phyloP scores from a whole-genome alignment of 768 basidiomycete species.

The Boletus sp. region DNA sequence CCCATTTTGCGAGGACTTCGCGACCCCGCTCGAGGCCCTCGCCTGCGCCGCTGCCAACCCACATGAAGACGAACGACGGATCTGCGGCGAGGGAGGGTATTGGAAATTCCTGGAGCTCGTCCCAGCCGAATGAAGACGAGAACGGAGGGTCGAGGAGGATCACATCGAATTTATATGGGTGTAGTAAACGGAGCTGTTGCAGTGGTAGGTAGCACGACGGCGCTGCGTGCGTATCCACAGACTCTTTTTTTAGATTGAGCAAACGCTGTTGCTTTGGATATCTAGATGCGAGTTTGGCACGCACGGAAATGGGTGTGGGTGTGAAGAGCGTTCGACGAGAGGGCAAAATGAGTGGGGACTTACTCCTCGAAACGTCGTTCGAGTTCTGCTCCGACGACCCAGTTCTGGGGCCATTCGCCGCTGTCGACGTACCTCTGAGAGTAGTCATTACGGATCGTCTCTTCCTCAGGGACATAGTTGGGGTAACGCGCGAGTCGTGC shows the following conservation, averaged over 20 bases:
- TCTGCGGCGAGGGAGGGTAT: conserved; percentile 82
- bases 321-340: not conserved
- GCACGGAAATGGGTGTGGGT: not conserved
- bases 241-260: conserved; percentile 75
- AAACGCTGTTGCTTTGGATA: conserved; percentile 93
- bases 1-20: conserved; percentile 91
- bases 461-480: conserved; percentile 91
- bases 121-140: conserved; percentile 84
- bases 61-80: conserved; percentile 91
- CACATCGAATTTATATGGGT: conserved; percentile 79
- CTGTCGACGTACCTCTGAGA: conserved; percentile 86
- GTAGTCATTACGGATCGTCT: conserved; percentile 95
- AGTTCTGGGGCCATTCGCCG: conserved; percentile 93
- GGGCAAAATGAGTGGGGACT: conserved; percentile 29
- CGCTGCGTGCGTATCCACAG: conserved; percentile 65
- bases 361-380: conserved; percentile 93
- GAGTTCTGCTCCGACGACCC: conserved; percentile 85
- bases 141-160: conserved; percentile 91
- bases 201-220: conserved; percentile 71
- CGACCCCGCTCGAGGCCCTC: conserved; percentile 90
- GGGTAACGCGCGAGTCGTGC: conserved; percentile 65
- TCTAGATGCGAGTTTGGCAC: conserved; percentile 39
- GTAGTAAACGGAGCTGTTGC: conserved; percentile 51
- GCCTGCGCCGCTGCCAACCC: conserved; percentile 90
- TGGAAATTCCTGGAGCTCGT: conserved; percentile 76